Evolutionary conservation across 73 alveolate genomes (phyloP).

Genomic region (Breviolum minutum): DNA sequence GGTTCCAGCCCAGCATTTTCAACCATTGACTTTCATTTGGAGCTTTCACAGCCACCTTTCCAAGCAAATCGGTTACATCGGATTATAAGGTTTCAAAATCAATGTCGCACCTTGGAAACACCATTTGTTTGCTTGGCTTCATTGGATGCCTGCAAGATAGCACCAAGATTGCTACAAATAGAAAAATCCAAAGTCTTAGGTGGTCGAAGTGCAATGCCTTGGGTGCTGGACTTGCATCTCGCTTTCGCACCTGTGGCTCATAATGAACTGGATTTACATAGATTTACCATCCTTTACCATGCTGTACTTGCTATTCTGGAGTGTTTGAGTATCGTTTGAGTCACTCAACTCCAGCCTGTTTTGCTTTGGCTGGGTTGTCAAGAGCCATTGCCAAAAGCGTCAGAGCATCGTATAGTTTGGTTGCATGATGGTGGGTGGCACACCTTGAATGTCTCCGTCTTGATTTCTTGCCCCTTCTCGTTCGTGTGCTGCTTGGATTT

Average conservation of each 20-base stretch:
- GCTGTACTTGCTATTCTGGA: background rate
- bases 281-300: background rate
- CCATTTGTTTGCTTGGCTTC: background rate
- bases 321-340: background rate
- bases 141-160: background rate
- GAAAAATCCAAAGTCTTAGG: background rate
- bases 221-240: conserved; percentile 85
- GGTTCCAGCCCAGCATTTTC: conserved; percentile 46
- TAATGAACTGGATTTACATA: background rate
- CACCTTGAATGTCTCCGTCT: too few relatives aligned
- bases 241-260: conserved; percentile 45
- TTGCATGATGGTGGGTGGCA: too few relatives aligned
- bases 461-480: background rate
- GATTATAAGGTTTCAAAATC: too few relatives aligned
- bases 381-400: background rate
- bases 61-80: too few relatives aligned
- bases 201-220: background rate
- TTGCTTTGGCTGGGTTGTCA: background rate
- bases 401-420: too few relatives aligned
- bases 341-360: background rate
- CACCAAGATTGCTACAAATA: background rate
- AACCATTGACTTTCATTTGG: background rate
- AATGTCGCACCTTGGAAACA: too few relatives aligned
- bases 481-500: background rate
- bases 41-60: background rate